phyloP scores from a whole-genome alignment of 345 rosid genomes.

The Melastoma malabathricum region DNA sequence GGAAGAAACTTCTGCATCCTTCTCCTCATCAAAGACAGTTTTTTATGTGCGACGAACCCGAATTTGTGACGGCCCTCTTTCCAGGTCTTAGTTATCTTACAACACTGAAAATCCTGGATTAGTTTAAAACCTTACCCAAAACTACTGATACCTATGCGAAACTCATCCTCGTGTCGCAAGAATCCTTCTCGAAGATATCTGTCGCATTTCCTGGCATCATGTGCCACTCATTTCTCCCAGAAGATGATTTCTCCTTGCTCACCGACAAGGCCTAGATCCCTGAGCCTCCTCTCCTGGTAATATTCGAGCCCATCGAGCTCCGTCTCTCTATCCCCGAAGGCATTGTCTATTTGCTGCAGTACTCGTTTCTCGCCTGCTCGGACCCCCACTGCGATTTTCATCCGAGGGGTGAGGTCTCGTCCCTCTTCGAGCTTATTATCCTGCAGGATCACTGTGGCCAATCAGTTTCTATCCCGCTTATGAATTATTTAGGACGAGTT shows the following conservation, averaged over 20 bases:
- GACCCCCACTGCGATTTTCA: constrained; percentile 49
- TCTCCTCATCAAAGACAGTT: too few relatives aligned
- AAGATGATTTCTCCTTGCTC: constrained; percentile 97
- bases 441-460: constrained; percentile 20
- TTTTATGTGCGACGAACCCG: too few relatives aligned
- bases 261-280: constrained; percentile 78
- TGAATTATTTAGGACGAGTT: too few relatives aligned
- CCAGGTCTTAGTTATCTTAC: too few relatives aligned
- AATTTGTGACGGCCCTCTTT: too few relatives aligned
- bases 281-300: constrained; percentile 86
- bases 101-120: too few relatives aligned
- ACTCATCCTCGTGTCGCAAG: too few relatives aligned
- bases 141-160: too few relatives aligned
- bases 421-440: constrained; percentile 52
- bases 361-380: constrained; percentile 77
- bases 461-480: neutral
- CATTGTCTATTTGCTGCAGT: constrained; percentile 55
- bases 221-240: constrained; percentile 56
- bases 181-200: too few relatives aligned
- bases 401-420: constrained; percentile 30
- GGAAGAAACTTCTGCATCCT: too few relatives aligned
- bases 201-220: neutral
- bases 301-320: constrained; percentile 63
- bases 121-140: too few relatives aligned
- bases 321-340: constrained; percentile 52